These are phyloP conservation scores for Pyricularia grisea DNA, from an alignment of 2,329 filamentous ascomycete genomes.

Conservation along the genomic window DNA sequence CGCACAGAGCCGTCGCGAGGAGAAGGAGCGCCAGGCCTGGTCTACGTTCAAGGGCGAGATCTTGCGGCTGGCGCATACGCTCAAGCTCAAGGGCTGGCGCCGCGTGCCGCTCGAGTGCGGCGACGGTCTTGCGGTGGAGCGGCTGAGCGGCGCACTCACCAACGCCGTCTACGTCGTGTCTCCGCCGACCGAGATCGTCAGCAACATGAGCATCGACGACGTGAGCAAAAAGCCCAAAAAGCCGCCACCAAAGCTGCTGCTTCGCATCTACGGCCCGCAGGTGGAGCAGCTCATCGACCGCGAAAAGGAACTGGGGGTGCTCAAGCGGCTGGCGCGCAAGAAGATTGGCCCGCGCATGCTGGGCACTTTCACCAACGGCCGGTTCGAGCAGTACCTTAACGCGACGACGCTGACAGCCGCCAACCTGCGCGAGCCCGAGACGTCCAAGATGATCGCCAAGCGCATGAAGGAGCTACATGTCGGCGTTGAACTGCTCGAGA, in stretches of 20 bases:
- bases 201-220: not conserved
- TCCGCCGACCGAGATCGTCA: slow-evolving; percentile 56
- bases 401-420: slow-evolving; percentile 68
- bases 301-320: slow-evolving; percentile 77
- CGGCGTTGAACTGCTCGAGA: slow-evolving; percentile 74
- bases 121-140: slow-evolving; percentile 58
- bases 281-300: slow-evolving; percentile 94
- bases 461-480: slow-evolving; percentile 95
- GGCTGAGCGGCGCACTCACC: slow-evolving; percentile 83
- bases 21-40: slow-evolving; percentile 72
- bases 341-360: slow-evolving; percentile 86
- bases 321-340: slow-evolving; percentile 79
- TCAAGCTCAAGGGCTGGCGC: slow-evolving; percentile 87
- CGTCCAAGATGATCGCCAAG: slow-evolving; percentile 88
- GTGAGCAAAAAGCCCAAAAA: slow-evolving; percentile 26
- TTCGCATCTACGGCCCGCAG: slow-evolving; percentile 90
- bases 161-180: slow-evolving; percentile 95
- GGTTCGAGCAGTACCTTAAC: slow-evolving; percentile 91
- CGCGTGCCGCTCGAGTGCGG: slow-evolving; percentile 65
- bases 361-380: slow-evolving; percentile 87
- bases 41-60: slow-evolving; percentile 86
- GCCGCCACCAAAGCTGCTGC: slow-evolving; percentile 59
- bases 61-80: slow-evolving; percentile 76
- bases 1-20: slow-evolving; percentile 34
- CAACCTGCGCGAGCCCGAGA: slow-evolving; percentile 72